These are phyloP conservation scores for Butyriboletus loyo DNA, from an alignment of 768 basidiomycete genomes.

Conservation along the genomic window DNA sequence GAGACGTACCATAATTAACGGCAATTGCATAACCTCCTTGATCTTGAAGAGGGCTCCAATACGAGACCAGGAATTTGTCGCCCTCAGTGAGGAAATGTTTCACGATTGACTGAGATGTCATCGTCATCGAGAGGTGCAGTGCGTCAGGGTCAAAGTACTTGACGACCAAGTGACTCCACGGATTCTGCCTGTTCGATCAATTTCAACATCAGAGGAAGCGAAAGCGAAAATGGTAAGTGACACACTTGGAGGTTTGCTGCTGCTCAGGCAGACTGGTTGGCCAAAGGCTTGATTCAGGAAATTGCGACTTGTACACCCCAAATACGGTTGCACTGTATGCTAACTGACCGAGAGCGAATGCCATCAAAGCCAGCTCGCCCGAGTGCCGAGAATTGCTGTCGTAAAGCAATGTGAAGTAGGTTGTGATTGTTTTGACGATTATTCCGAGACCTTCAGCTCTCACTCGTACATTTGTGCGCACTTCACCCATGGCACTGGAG, in stretches of 20 bases:
- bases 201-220: background rate
- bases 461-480: conserved; percentile 69
- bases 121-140: conserved; percentile 67
- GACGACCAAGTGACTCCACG: conserved; percentile 6
- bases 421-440: conserved; percentile 65
- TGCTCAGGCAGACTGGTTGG: conserved; percentile 30
- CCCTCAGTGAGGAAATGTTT: conserved; percentile 97
- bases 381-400: conserved; percentile 35
- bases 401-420: conserved; percentile 62
- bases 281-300: conserved; percentile 35
- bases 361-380: conserved; percentile 60
- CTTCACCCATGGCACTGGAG: conserved; percentile 62
- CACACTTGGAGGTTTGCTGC: conserved; percentile 15
- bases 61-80: conserved; percentile 86
- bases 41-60: conserved; percentile 77
- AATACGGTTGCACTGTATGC: conserved; percentile 64
- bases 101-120: conserved; percentile 85
- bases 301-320: conserved; percentile 48
- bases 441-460: conserved; percentile 86
- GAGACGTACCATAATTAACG: conserved; percentile 81
- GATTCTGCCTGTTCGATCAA: background rate
- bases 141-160: conserved; percentile 45
- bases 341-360: conserved; percentile 85
- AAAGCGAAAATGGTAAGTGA: background rate
- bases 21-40: conserved; percentile 96